Percentiles rank a stretch among this genome's conserved stretches.
These are phyloP conservation scores for Mytilinidion resinicola DNA, from an alignment of 495 filamentous ascomycete species.

Conservation along the genomic window DNA sequence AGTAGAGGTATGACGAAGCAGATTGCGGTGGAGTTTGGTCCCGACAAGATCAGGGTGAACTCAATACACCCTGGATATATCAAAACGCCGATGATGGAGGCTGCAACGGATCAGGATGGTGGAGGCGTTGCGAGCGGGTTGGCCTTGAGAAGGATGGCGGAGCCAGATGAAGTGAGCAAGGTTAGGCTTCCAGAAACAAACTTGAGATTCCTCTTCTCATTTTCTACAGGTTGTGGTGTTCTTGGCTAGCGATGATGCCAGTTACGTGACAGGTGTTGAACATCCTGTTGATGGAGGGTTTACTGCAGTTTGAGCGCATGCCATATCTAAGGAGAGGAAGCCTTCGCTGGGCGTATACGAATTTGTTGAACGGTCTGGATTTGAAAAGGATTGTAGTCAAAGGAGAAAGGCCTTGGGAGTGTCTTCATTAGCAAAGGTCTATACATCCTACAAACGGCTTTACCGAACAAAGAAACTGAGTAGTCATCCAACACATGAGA, in stretches of 20 bases:
- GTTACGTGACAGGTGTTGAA: conserved; percentile 11
- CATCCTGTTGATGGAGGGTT: conserved; percentile 19
- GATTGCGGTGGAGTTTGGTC: not conserved
- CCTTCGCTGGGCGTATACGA: too few species aligned
- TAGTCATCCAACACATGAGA: too few species aligned
- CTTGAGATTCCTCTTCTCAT: too few species aligned
- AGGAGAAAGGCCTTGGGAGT: too few species aligned
- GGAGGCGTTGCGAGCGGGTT: not conserved
- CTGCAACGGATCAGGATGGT: not conserved
- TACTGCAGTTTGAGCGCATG: not conserved
- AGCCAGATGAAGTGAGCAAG: not conserved
- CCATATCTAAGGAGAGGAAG: too few species aligned
- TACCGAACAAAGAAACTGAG: too few species aligned
- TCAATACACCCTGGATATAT: not conserved
- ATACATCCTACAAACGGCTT: too few species aligned
- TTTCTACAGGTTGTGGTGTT: conserved; percentile 27
- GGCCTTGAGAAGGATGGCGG: not conserved
- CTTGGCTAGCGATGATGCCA: conserved; percentile 26
- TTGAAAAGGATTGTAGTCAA: too few species aligned
- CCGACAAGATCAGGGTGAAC: not conserved
- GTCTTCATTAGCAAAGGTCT: too few species aligned
- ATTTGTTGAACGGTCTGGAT: too few species aligned
- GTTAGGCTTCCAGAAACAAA: too few species aligned
- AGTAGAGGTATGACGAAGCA: not conserved
- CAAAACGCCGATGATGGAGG: not conserved